Conservation (phyloP, 306 rosid species). For the Lathyrus oleraceus region DNA sequence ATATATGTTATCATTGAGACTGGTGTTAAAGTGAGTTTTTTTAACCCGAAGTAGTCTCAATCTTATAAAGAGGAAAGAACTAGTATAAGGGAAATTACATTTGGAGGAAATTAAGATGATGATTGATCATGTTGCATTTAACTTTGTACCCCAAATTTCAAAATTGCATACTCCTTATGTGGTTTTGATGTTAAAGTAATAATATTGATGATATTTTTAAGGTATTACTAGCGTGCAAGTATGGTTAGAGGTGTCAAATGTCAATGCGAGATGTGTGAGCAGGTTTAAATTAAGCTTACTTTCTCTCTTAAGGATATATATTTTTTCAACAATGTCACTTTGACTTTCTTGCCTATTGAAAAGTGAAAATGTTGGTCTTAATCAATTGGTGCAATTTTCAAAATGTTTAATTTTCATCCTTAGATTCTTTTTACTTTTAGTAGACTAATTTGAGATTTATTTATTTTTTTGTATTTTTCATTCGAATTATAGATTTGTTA, state of each 20-base stretch:
- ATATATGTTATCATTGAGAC: conserved; percentile 61
- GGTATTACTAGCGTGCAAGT: neutral
- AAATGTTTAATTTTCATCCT: neutral
- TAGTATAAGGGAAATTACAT: neutral
- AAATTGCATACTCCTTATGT: neutral
- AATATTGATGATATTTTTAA: neutral
- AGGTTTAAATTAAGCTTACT: neutral
- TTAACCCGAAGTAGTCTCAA: conserved; percentile 55
- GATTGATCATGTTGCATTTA: neutral
- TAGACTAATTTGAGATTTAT: too few species aligned
- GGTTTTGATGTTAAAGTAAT: neutral
- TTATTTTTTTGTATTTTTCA: too few species aligned
- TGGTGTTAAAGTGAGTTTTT: conserved; percentile 64
- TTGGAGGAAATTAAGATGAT: conserved; percentile 1
- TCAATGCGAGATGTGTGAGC: neutral
- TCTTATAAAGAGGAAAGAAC: neutral
- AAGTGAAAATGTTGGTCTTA: neutral
- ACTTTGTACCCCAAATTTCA: neutral
- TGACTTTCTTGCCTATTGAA: neutral
- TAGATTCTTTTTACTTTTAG: neutral
- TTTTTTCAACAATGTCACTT: neutral
- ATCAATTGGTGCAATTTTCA: neutral
- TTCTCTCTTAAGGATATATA: neutral
- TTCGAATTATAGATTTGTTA: too few species aligned
- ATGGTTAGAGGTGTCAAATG: neutral